A percentile compares a stretch with the other conserved stretches of the same genome.
These are phyloP conservation scores for Fraxinus americana DNA, from an alignment of 257 asterid species.

Conservation along the genomic window DNA sequence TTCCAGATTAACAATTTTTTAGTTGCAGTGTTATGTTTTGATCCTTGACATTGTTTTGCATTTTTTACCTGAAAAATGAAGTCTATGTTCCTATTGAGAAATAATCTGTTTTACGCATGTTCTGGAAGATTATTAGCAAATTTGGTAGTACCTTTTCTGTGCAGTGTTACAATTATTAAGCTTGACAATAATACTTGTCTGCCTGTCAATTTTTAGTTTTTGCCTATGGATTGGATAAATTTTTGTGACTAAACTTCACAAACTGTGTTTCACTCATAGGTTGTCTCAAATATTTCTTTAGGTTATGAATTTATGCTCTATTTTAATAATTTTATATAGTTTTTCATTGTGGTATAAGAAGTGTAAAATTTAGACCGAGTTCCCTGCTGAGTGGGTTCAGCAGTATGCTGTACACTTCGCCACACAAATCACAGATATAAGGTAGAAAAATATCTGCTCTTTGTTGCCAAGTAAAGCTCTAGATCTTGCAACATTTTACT, in stretches of 20 bases:
- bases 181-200: background rate
- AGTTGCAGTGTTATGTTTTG: background rate
- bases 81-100: background rate
- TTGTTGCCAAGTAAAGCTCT: background rate
- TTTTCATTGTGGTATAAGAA: background rate
- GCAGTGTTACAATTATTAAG: background rate
- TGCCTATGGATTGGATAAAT: background rate
- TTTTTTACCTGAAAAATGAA: conserved; percentile 3
- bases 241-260: background rate
- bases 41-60: conserved; percentile 3
- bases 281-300: background rate
- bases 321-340: background rate
- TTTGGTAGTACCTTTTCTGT: background rate
- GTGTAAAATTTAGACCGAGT: background rate
- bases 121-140: background rate
- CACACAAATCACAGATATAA: background rate
- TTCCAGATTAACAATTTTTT: background rate
- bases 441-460: background rate
- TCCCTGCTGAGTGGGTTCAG: background rate
- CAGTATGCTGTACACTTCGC: background rate
- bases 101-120: background rate
- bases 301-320: background rate
- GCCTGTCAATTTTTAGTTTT: background rate
- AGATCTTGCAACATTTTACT: background rate
- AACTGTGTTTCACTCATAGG: background rate